phyloP scores from a whole-genome alignment of 495 filamentous ascomycete genomes.

The Cercophora scortea region DNA sequence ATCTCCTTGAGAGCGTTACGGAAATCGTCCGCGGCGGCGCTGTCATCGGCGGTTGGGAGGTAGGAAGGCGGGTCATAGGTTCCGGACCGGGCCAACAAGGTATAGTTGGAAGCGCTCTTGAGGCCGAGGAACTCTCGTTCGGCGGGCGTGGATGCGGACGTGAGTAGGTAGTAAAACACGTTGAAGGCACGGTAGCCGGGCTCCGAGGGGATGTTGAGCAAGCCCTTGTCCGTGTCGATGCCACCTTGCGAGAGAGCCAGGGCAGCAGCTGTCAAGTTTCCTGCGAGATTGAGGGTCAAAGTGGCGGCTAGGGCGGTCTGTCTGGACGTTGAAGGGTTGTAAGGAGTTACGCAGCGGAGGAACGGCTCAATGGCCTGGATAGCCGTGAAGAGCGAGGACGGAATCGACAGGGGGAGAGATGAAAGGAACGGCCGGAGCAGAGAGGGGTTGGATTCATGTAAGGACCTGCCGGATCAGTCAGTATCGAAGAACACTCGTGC shows the following conservation, averaged over 20 bases:
- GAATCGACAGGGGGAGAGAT: conserved; percentile 70
- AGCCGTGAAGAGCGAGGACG: conserved; percentile 63
- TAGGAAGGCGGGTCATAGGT: conserved; percentile 86
- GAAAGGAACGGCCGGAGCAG: conserved; percentile 73
- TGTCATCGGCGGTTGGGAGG: conserved; percentile 88
- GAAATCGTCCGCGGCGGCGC: conserved; percentile 88
- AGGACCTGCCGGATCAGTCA: conserved; percentile 47
- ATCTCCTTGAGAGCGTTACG: conserved; percentile 73
- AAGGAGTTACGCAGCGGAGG: conserved; percentile 75
- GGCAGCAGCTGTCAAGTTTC: conserved; percentile 66
- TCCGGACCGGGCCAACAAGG: conserved; percentile 68
- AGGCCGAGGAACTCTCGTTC: conserved; percentile 89
- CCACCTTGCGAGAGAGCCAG: conserved; percentile 79
- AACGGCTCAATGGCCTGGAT: conserved; percentile 78
- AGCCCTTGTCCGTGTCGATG: conserved; percentile 73
- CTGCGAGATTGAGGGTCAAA: conserved; percentile 72
- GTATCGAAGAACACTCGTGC: not conserved
- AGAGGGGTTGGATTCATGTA: conserved; percentile 83
- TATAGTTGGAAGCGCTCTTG: conserved; percentile 68
- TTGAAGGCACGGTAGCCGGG: conserved; percentile 90
- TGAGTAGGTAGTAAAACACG: conserved; percentile 94
- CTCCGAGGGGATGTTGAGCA: conserved; percentile 73
- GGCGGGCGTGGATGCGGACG: conserved; percentile 78
- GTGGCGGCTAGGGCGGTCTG: conserved; percentile 75
- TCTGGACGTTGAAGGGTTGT: conserved; percentile 77